Percentiles rank a stretch among this genome's conserved stretches.
Conservation (phyloP, 257 asterid genomes). For the Oldenlandia corymbosa region DNA sequence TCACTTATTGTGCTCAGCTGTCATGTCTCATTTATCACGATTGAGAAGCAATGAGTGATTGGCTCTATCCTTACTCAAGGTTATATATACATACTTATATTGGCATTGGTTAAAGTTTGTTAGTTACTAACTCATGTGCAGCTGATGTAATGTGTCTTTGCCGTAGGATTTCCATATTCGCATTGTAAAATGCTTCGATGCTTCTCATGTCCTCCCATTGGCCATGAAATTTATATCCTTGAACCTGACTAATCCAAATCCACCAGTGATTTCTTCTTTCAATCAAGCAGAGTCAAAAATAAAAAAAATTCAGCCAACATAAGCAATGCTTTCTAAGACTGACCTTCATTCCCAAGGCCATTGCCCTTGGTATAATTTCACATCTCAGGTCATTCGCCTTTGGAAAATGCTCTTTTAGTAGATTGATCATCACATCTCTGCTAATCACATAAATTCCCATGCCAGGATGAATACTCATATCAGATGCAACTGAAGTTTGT, state of each 20-base stretch:
- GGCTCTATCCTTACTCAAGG: no score
- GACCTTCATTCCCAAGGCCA: conserved; percentile 82
- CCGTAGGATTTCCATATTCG: conserved; percentile 60
- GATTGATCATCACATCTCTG: conserved; percentile 59
- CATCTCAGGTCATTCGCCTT: conserved; percentile 54
- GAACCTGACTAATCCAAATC: conserved; percentile 28
- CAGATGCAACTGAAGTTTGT: conserved; percentile 9
- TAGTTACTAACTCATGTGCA: conserved; percentile 51
- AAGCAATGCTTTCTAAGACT: not conserved
- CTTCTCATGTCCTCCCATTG: conserved; percentile 90
- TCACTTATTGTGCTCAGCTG: no score
- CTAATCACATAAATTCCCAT: conserved; percentile 82
- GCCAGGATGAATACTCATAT: conserved; percentile 30
- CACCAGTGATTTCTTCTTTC: not conserved
- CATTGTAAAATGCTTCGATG: conserved; percentile 62
- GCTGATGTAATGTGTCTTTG: conserved; percentile 29
- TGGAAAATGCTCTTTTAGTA: conserved; percentile 56
- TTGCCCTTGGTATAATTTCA: conserved; percentile 69
- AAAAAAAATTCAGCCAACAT: not conserved
- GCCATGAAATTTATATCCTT: conserved; percentile 56
- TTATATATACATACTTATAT: no score
- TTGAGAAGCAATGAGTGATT: no score
- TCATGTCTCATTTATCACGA: no score
- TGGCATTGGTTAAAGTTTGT: conserved; percentile 7
- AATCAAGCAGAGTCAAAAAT: not conserved